A percentile compares a stretch with the other conserved stretches of the same genome.
phyloP scores from a whole-genome alignment of 139 green algal species.

The Volvox reticuliferus region DNA sequence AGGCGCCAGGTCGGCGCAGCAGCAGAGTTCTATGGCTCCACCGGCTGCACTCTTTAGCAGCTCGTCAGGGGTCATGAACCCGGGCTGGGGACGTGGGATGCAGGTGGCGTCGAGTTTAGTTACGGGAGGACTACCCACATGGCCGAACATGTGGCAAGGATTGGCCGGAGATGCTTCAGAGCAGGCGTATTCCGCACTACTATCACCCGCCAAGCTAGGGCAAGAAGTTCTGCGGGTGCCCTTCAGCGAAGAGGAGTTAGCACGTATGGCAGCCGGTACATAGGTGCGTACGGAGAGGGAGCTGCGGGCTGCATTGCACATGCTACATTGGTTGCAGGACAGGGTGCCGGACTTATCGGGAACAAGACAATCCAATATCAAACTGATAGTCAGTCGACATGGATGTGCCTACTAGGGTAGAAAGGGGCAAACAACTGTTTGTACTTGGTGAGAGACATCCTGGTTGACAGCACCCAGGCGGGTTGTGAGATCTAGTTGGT shows the following conservation, averaged over 20 bases:
- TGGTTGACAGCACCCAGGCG: not conserved
- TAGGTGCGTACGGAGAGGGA: conserved; percentile 22
- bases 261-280: not conserved
- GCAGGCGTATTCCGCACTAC: not conserved
- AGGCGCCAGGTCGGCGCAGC: not conserved
- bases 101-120: not conserved
- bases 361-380: not conserved
- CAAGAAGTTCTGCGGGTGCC: not conserved
- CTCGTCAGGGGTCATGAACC: too few relatives aligned
- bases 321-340: not conserved
- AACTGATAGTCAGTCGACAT: conserved; percentile 15
- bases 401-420: too few relatives aligned
- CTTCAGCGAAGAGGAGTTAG: too few relatives aligned
- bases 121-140: not conserved
- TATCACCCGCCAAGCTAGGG: not conserved
- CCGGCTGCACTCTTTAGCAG: too few relatives aligned
- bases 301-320: not conserved
- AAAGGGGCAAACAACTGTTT: not conserved
- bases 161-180: conserved; percentile 27
- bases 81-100: too few relatives aligned
- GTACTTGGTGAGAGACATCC: not conserved
- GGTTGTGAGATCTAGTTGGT: not conserved
- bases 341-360: not conserved
- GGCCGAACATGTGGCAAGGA: not conserved
- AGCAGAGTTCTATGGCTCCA: too few relatives aligned